Percentiles rank a stretch among this genome's conserved stretches.
Conservation (phyloP, 768 basidiomycete genomes). For the Leccinellum rugosiceps region DNA sequence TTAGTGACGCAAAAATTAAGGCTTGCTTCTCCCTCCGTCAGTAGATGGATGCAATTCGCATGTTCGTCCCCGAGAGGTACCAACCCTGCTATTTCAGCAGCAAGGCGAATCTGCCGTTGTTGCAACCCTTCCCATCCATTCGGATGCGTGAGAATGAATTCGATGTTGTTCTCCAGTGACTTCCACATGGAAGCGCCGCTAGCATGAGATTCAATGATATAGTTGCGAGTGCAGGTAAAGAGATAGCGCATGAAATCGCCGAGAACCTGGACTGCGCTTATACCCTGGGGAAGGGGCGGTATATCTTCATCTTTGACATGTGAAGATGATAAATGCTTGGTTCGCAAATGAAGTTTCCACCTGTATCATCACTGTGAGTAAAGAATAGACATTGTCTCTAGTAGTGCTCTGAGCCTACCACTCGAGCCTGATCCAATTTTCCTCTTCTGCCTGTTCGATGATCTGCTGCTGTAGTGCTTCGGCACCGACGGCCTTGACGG, state of each 20-base stretch:
- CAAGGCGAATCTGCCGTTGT: constrained; percentile 27
- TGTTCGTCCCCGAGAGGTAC: constrained; percentile 12
- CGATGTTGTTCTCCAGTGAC: constrained; percentile 18
- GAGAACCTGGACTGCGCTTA: constrained; percentile 19
- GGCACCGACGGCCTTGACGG: constrained; percentile 41
- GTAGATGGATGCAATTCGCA: constrained; percentile 20
- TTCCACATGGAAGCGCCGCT: constrained; percentile 27
- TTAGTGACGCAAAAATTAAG: constrained; percentile 39
- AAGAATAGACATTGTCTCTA: background rate
- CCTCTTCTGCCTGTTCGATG: constrained; percentile 38
- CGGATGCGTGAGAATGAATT: constrained; percentile 29
- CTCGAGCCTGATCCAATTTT: constrained; percentile 37
- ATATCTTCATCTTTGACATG: constrained; percentile 22
- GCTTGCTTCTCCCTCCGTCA: constrained; percentile 28
- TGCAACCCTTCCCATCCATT: constrained; percentile 33
- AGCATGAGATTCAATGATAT: constrained; percentile 25
- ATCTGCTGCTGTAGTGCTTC: constrained; percentile 37
- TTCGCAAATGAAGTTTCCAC: constrained; percentile 37
- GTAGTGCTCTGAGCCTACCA: constrained; percentile 29
- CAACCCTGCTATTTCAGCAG: constrained; percentile 24
- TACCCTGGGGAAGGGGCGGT: constrained; percentile 23
- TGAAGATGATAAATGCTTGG: constrained; percentile 23
- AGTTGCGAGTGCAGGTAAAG: constrained; percentile 19
- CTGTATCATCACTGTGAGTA: constrained; percentile 5
- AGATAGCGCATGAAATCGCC: constrained; percentile 30